These are phyloP conservation scores for Saccharum officinarum DNA, from an alignment of 176 grass and related monocot species.

Conservation along the genomic window DNA sequence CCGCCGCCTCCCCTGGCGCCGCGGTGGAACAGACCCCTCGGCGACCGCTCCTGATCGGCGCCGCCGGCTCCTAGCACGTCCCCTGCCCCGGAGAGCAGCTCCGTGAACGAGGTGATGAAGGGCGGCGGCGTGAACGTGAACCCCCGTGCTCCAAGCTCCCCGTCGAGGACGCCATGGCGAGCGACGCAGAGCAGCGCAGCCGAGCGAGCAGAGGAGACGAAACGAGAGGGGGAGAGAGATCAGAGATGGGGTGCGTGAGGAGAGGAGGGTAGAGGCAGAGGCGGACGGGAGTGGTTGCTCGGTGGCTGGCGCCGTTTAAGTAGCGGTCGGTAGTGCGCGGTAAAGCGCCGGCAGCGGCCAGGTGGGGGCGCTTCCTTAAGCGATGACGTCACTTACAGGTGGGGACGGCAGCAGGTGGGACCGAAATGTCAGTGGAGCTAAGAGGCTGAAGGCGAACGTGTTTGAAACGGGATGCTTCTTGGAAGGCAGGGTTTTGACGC, in stretches of 20 bases:
- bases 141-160: conserved; percentile 60
- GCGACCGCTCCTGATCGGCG: neutral
- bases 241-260: neutral
- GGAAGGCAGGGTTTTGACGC: conserved; percentile 9
- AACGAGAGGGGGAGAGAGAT: neutral
- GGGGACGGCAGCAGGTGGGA: accelerated
- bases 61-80: conserved; percentile 15
- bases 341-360: neutral
- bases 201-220: neutral
- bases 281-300: conserved; percentile 30
- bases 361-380: neutral
- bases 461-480: conserved; percentile 3
- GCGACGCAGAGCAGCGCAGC: neutral
- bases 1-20: neutral
- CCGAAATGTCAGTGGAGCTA: neutral
- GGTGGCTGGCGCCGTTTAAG: conserved; percentile 21
- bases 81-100: conserved; percentile 56
- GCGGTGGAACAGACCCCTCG: conserved; percentile 27
- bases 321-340: conserved; percentile 5
- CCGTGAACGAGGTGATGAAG: conserved; percentile 72
- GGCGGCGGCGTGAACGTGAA: conserved; percentile 68
- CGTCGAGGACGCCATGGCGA: conserved; percentile 53
- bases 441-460: neutral
- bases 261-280: neutral
- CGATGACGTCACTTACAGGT: neutral